These are phyloP conservation scores for Phytophthora pini DNA, from an alignment of 352 stramenopile genomes.

Conservation along the genomic window DNA sequence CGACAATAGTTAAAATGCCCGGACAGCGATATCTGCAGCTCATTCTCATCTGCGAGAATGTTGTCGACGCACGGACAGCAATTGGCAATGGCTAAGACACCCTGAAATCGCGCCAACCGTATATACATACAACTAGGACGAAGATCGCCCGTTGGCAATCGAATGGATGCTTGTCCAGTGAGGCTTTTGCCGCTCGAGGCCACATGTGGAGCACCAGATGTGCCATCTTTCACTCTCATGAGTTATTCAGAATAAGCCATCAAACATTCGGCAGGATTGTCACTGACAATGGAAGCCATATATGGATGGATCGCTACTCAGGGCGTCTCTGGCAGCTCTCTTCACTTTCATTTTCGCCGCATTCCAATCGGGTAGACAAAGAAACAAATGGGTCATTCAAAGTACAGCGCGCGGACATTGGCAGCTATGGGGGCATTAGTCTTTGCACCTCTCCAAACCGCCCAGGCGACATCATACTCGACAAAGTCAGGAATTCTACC, in stretches of 20 bases:
- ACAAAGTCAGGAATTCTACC: not conserved
- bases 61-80: constrained; percentile 3
- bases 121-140: no score
- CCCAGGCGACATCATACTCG: constrained; percentile 7
- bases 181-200: not conserved
- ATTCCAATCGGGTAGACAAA: no score
- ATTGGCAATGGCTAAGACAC: not conserved
- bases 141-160: not conserved
- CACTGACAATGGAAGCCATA: not conserved
- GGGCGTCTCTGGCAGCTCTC: not conserved
- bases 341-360: constrained; percentile 20
- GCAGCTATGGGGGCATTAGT: not conserved
- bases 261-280: constrained; percentile 10
- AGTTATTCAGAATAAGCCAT: no score
- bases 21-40: not conserved
- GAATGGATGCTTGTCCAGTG: not conserved
- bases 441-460: not conserved
- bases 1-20: not conserved
- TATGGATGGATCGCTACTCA: constrained; percentile 16
- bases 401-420: constrained; percentile 3
- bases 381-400: constrained; percentile 6
- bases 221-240: constrained; percentile 10
- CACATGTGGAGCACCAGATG: constrained; percentile 10
- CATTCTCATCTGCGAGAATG: not conserved
- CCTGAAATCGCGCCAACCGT: not conserved